These are phyloP conservation scores for Haplosporangium sp. DNA, from an alignment of 371 early-diverging fungal species.

Conservation along the genomic window DNA sequence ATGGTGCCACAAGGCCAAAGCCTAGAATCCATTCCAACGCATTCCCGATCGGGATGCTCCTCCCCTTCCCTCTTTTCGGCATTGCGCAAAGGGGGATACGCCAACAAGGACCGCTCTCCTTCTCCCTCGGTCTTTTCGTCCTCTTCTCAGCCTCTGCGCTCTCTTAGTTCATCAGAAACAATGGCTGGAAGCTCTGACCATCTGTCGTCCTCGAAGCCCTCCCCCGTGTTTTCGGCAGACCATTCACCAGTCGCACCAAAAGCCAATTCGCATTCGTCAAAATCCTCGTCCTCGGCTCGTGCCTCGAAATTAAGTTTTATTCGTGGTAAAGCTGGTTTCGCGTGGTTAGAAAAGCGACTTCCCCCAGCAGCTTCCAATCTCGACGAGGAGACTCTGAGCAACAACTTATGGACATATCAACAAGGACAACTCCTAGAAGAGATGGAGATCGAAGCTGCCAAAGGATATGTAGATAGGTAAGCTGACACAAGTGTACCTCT, in stretches of 20 bases:
- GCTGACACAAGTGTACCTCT: neutral
- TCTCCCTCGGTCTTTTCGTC: too few species aligned
- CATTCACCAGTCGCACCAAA: neutral
- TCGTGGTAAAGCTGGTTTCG: conserved; percentile 39
- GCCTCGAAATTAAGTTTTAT: conserved; percentile 24
- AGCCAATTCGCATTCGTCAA: neutral
- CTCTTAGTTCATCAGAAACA: too few species aligned
- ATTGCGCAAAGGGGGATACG: too few species aligned
- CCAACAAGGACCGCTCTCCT: too few species aligned
- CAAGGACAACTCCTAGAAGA: conserved; percentile 24
- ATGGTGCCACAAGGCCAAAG: conserved; percentile 6
- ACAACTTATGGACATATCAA: conserved; percentile 12
- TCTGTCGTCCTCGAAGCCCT: too few species aligned
- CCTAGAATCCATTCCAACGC: too few species aligned
- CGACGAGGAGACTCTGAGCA: conserved; percentile 8
- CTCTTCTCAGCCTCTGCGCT: too few species aligned
- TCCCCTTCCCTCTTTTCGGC: too few species aligned
- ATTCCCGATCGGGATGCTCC: too few species aligned
- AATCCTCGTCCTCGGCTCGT: neutral
- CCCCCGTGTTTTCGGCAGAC: neutral
- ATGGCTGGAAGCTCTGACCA: too few species aligned
- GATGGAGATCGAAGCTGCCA: conserved; percentile 46
- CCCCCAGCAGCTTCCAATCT: conserved; percentile 6
- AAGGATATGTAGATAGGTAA: conserved; percentile 36
- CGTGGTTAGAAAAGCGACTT: conserved; percentile 39